phyloP scores from a whole-genome alignment of 176 grass and related monocot species.

The Neostapfia colusana region DNA sequence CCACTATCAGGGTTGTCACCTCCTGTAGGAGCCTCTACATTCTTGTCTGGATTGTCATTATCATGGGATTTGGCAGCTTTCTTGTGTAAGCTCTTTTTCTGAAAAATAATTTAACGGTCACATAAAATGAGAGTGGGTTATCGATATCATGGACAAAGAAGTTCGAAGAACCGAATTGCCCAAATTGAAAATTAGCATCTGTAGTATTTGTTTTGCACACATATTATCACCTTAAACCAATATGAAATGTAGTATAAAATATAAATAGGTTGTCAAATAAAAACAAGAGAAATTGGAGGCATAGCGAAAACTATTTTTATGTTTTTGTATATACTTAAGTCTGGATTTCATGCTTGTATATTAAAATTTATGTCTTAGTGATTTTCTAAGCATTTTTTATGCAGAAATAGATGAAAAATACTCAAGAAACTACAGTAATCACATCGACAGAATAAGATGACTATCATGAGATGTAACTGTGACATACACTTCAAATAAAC shows the following conservation, averaged over 20 bases:
- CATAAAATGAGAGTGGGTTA: constrained; percentile 9
- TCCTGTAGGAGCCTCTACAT: constrained; percentile 8
- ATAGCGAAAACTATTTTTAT: constrained; percentile 13
- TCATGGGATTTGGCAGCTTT: constrained; percentile 52
- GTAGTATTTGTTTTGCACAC: constrained; percentile 5
- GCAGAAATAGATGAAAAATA: background rate
- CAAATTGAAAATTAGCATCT: constrained; percentile 3
- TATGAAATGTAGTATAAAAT: background rate
- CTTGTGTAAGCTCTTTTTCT: constrained; percentile 75
- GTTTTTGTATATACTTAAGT: constrained; percentile 41
- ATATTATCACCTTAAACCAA: background rate
- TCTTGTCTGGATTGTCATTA: constrained; percentile 42
- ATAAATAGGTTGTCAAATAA: background rate
- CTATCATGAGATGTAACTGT: background rate
- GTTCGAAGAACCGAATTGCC: background rate
- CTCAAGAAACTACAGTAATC: constrained; percentile 11
- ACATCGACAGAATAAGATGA: constrained; percentile 16
- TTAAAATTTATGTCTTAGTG: background rate
- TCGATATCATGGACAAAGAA: background rate
- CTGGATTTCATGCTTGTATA: constrained; percentile 28
- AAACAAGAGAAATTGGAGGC: background rate
- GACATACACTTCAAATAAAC: background rate
- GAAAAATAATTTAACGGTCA: constrained; percentile 36
- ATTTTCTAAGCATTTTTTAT: constrained; percentile 1
- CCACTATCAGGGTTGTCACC: constrained; percentile 38